These are phyloP conservation scores for Eutrema salsugineum DNA, from an alignment of 441 rosid species.

Conservation along the genomic window DNA sequence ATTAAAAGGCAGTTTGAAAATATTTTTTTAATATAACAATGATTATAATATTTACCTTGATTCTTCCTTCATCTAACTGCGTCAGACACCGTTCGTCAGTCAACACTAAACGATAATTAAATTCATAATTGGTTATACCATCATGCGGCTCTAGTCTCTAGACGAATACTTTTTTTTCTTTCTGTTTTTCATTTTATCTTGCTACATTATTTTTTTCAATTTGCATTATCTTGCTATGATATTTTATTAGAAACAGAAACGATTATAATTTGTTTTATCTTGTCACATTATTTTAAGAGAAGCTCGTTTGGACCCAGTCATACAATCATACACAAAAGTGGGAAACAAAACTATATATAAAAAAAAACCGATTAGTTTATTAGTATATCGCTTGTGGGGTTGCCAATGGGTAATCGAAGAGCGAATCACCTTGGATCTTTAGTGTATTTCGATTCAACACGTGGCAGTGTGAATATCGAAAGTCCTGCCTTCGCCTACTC, in stretches of 20 bases:
- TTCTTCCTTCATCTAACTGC: constrained; percentile 7
- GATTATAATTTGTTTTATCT: background rate
- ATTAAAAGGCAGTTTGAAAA: background rate
- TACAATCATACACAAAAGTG: background rate
- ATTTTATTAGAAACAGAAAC: background rate
- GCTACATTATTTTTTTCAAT: background rate
- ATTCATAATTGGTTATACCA: background rate
- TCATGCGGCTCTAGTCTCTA: background rate
- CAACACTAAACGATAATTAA: background rate
- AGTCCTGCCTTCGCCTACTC: background rate
- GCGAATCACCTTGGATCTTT: background rate
- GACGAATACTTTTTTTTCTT: background rate
- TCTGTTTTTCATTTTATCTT: constrained; percentile 9
- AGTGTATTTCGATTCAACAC: background rate
- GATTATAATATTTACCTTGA: background rate
- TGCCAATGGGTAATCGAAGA: background rate
- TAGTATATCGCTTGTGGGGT: background rate
- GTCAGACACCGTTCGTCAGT: constrained; percentile 17
- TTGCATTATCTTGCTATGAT: background rate
- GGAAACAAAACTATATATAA: background rate
- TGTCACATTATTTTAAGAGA: background rate
- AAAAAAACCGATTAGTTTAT: background rate
- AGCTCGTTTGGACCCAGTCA: constrained; percentile 12
- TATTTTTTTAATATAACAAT: background rate
- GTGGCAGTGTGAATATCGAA: background rate